phyloP scores from a whole-genome alignment of 2,329 filamentous ascomycete genomes.

The Chaetomiaceae sp. region DNA sequence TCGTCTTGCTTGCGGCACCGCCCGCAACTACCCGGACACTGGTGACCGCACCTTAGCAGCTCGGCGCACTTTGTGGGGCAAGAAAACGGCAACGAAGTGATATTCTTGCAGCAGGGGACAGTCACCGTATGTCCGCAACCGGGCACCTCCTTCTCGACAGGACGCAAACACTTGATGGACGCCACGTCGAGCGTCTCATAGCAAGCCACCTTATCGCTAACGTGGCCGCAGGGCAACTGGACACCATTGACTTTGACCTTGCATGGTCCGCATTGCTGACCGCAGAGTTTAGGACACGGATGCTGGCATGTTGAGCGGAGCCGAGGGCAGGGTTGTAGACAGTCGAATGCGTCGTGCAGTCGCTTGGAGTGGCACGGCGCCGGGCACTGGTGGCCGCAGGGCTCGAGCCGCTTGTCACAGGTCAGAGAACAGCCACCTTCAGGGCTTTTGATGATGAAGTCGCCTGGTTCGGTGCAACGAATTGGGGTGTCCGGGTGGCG shows the following conservation, averaged over 20 bases:
- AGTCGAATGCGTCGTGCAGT: conserved; percentile 44
- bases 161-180: conserved; percentile 44
- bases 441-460: conserved; percentile 53
- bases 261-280: conserved; percentile 41
- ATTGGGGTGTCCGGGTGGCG: conserved; percentile 54
- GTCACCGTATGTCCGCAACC: conserved; percentile 52
- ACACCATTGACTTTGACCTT: conserved; percentile 30
- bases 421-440: conserved; percentile 57
- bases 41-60: conserved; percentile 54
- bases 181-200: conserved; percentile 38
- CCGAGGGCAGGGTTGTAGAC: conserved; percentile 42
- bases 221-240: conserved; percentile 42
- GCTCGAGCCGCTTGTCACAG: conserved; percentile 45
- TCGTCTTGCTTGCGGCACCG: conserved; percentile 41
- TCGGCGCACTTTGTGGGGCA: conserved; percentile 48
- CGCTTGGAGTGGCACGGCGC: conserved; percentile 45
- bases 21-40: conserved; percentile 47
- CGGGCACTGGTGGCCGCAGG: conserved; percentile 46
- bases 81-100: conserved; percentile 36
- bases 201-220: conserved; percentile 2
- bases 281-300: conserved; percentile 40
- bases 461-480: conserved; percentile 47
- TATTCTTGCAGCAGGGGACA: conserved; percentile 48
- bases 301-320: conserved; percentile 42
- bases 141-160: conserved; percentile 45